A percentile compares a stretch with the other conserved stretches of the same genome.
Evolutionary conservation across 257 asterid genomes (phyloP).

Genomic region (Solanum peruvianum): DNA sequence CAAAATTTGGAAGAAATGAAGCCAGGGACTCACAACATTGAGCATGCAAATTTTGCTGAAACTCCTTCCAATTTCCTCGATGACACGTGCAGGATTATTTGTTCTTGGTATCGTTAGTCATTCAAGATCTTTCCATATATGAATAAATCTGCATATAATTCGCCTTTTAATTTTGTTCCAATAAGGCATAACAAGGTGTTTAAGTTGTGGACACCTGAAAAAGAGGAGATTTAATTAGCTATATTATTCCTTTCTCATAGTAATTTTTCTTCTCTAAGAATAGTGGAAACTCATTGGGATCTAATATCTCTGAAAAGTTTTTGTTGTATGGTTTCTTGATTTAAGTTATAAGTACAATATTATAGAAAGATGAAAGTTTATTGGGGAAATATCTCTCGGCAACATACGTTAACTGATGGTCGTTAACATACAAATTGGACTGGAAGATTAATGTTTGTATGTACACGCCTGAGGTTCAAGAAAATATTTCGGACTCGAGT

Average conservation of each 20-base stretch:
- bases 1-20: conserved; percentile 36
- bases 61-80: conserved; percentile 37
- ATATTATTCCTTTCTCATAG: neutral
- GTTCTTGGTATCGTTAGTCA: conserved; percentile 74
- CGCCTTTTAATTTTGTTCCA: conserved; percentile 61
- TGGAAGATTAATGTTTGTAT: conserved; percentile 52
- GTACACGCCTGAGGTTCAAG: conserved; percentile 46
- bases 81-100: conserved; percentile 41
- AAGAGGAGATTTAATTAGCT: neutral
- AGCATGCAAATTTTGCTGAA: conserved; percentile 48
- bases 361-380: neutral
- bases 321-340: neutral
- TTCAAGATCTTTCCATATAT: conserved; percentile 47
- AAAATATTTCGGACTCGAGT: conserved; percentile 54
- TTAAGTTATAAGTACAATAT: too few relatives aligned
- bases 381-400: conserved; percentile 45
- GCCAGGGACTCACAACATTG: conserved; percentile 60
- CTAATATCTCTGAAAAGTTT: neutral
- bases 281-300: neutral
- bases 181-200: conserved; percentile 73
- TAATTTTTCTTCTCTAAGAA: neutral
- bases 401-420: conserved; percentile 51
- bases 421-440: conserved; percentile 50
- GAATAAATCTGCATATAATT: conserved; percentile 44
- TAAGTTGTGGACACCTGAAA: conserved; percentile 62